Percentiles rank a stretch among this genome's conserved stretches.
Evolutionary conservation across 108 stramenopile genomes (phyloP).

Genomic region (Fragilaria crotonensis): DNA sequence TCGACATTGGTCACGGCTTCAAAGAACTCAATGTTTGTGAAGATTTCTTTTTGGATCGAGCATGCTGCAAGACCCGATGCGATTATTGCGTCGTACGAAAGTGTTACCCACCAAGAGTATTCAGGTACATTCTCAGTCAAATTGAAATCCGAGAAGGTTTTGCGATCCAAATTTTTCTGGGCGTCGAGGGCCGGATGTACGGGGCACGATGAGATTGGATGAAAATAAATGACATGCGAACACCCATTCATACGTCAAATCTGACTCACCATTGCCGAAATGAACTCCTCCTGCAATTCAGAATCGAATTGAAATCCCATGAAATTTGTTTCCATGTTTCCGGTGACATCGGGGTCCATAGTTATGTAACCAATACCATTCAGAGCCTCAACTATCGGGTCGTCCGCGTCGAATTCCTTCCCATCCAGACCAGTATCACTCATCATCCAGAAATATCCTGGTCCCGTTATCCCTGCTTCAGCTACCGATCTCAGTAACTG

Average conservation of each 20-base stretch:
- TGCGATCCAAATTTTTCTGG: background rate
- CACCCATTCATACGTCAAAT: too few species aligned
- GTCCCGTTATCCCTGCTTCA: slow-evolving; percentile 21
- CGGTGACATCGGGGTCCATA: background rate
- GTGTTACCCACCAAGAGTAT: background rate
- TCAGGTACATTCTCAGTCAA: background rate
- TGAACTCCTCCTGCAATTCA: background rate
- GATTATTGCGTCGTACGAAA: background rate
- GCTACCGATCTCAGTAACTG: slow-evolving; percentile 15
- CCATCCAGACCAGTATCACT: slow-evolving; percentile 15
- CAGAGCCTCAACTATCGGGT: background rate
- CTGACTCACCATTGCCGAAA: background rate
- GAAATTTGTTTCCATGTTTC: background rate
- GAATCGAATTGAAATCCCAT: background rate
- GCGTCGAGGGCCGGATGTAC: too few species aligned
- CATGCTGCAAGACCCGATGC: background rate
- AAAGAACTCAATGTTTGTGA: background rate
- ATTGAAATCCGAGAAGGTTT: background rate
- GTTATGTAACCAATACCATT: background rate
- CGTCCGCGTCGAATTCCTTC: background rate
- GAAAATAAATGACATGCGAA: too few species aligned
- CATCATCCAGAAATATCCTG: slow-evolving; percentile 23
- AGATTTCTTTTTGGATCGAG: background rate
- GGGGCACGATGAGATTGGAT: too few species aligned
- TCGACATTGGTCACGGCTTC: background rate